phyloP scores from a whole-genome alignment of 352 stramenopile genomes.

The Pythium vanterpoolii region DNA sequence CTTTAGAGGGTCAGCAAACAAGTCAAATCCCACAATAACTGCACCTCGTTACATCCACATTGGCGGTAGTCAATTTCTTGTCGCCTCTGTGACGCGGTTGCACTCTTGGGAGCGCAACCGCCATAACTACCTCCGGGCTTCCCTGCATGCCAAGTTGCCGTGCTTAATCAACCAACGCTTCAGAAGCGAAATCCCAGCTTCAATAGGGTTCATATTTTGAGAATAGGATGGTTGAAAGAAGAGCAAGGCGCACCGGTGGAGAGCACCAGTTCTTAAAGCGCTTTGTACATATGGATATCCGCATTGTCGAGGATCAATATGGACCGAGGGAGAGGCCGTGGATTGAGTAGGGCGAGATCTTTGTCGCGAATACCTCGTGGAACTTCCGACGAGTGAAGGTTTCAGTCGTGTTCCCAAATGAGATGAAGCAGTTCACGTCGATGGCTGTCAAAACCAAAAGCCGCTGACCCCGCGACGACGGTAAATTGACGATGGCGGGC shows the following conservation, averaged over 20 bases:
- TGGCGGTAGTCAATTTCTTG: too few species aligned
- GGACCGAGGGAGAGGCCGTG: conserved; percentile 22
- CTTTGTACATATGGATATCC: conserved; percentile 31
- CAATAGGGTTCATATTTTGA: conserved; percentile 21
- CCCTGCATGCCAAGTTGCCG: conserved; percentile 1
- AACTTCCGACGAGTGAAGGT: conserved; percentile 24
- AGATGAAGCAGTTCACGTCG: conserved; percentile 22
- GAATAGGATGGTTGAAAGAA: conserved; percentile 20
- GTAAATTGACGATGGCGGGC: conserved; percentile 8
- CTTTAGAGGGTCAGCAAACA: too few species aligned
- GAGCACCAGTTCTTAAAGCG: conserved; percentile 13
- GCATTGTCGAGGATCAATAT: conserved; percentile 30
- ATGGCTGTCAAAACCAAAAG: conserved; percentile 23
- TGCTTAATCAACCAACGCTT: conserved; percentile 12
- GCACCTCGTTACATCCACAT: too few species aligned
- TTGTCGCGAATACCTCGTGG: conserved; percentile 18
- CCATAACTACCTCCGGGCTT: neutral
- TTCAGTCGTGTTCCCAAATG: conserved; percentile 9
- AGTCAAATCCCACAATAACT: too few species aligned
- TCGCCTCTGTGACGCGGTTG: too few species aligned
- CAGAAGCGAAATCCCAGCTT: conserved; percentile 12
- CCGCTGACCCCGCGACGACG: conserved; percentile 12
- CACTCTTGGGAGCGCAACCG: too few species aligned
- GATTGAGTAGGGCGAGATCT: conserved; percentile 28
- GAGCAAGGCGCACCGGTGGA: conserved; percentile 1